Evolutionary conservation across 352 stramenopile genomes (phyloP).

Genomic region (Saprolegnia diclina): DNA sequence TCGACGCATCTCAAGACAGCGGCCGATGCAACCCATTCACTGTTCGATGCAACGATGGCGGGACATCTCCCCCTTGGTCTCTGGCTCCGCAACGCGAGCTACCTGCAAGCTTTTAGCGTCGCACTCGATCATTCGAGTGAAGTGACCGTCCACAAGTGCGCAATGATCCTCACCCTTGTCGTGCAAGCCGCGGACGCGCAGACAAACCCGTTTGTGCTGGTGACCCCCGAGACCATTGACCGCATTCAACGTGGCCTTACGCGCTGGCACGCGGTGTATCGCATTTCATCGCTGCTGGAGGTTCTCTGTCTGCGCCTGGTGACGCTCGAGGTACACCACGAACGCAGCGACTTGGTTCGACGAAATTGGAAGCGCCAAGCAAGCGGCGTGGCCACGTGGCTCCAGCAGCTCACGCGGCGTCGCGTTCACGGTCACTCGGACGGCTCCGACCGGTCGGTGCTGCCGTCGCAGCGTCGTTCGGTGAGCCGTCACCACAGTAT

Average conservation of each 20-base stretch:
- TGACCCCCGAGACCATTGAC: conserved; percentile 12
- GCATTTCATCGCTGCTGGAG: background rate
- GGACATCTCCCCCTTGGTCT: background rate
- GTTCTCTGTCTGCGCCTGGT: conserved; percentile 7
- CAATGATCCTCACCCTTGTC: background rate
- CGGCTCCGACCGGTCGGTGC: too few species aligned
- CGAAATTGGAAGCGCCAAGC: background rate
- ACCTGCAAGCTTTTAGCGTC: background rate
- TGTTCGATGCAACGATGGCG: background rate
- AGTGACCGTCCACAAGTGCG: conserved; percentile 5
- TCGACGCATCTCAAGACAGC: conserved; percentile 1
- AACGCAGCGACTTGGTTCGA: background rate
- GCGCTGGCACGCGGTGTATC: conserved; percentile 8
- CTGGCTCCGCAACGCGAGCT: conserved; percentile 14
- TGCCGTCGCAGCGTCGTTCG: too few species aligned
- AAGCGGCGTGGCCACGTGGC: background rate
- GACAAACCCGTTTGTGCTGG: conserved; percentile 7
- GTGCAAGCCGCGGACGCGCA: background rate
- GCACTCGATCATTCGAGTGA: conserved; percentile 16
- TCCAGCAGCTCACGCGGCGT: background rate
- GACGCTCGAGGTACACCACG: background rate
- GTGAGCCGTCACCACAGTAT: too few species aligned
- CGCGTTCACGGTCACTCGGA: background rate
- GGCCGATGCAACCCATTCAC: conserved; percentile 17
- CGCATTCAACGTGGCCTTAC: conserved; percentile 1